A percentile compares a stretch with the other conserved stretches of the same genome.
Evolutionary conservation across 148 eudicot genomes (phyloP).

Genomic region (Camellia lanceoleosa): DNA sequence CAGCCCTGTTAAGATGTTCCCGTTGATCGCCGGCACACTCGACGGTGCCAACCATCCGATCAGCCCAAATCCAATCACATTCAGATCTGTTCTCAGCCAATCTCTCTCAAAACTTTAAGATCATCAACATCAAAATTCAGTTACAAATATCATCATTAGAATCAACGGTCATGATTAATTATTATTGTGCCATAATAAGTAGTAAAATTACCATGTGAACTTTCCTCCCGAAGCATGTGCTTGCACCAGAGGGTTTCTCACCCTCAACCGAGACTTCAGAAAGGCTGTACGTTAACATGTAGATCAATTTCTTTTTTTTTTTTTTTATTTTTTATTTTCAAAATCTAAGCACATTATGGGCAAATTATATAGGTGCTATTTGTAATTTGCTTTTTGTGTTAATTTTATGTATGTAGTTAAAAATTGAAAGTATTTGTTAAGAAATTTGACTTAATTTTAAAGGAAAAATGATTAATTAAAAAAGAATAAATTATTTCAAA

Average conservation of each 20-base stretch:
- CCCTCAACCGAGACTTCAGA: conserved; percentile 49
- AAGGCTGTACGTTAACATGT: conserved; percentile 40
- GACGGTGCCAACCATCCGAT: conserved; percentile 97
- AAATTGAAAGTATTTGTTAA: no score
- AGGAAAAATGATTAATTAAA: no score
- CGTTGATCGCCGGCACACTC: conserved; percentile 81
- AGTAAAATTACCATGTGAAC: conserved; percentile 55
- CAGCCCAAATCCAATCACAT: conserved; percentile 92
- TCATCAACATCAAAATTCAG: background rate
- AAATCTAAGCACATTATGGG: no score
- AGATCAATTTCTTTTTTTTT: background rate
- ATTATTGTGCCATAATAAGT: no score
- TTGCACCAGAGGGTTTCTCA: conserved; percentile 66
- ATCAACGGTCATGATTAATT: background rate
- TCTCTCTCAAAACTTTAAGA: conserved; percentile 59
- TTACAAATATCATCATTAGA: background rate
- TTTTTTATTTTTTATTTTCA: no score
- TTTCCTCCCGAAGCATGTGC: conserved; percentile 57
- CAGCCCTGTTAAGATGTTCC: conserved; percentile 79
- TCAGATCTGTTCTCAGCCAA: conserved; percentile 79
- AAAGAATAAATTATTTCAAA: no score
- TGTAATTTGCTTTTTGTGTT: no score
- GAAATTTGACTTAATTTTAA: no score
- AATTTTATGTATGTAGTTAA: no score
- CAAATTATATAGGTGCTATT: no score